Base-by-base conservation (phyloP, 2,329 filamentous ascomycete genomes). In the Colletotrichum sp. region DNA sequence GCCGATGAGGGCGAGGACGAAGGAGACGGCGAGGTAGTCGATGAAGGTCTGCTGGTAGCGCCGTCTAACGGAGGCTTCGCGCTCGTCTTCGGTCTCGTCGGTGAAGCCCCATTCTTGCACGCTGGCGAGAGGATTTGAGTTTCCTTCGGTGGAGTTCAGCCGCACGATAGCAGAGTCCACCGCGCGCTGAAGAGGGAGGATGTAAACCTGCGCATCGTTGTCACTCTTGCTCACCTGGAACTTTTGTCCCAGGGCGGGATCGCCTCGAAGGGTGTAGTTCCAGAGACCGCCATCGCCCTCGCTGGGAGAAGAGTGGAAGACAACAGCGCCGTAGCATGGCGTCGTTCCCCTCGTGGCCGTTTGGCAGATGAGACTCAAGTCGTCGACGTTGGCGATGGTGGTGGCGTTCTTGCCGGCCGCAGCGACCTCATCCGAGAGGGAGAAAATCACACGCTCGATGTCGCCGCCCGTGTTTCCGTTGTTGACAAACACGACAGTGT, bases 401-500 rank as follows among this genome's bases (percentile, higher is more conserved):
- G 76, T 80, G 10, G 81, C 79, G 21, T 80, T 80, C 68, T 79
- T 81, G 5, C 82, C 82, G 2, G 81, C 81, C 10, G 65, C 71
- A 1, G 68, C 69, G 26, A 82, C 78, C 12, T 77, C 74, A 3
- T 77, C 66, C 3, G 91, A 89, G 18, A 98, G 83, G 3, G 86
- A 83, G 76, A 90, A 87, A 76, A 98, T 95, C 10, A 97, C 92
- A 12, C 86, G 86, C 70, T 94, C 92, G 68, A 98, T 96, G 68
- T 93, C 89, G n/a, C 95, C 95, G 8, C 92, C 93, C 0, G 87
- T 87, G 68, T 91, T 86, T 8, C 94, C 94, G 84, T 92, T 95
- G 82, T 98, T 94, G 73, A 98, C 92, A 69, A 98, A 95, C 15
- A 93, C 93, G 9, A 98, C 87, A 66, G 91, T 95, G 79, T 94